phyloP scores from a whole-genome alignment of 1,139 yeast genomes.

The Waltiozyma sp. region DNA sequence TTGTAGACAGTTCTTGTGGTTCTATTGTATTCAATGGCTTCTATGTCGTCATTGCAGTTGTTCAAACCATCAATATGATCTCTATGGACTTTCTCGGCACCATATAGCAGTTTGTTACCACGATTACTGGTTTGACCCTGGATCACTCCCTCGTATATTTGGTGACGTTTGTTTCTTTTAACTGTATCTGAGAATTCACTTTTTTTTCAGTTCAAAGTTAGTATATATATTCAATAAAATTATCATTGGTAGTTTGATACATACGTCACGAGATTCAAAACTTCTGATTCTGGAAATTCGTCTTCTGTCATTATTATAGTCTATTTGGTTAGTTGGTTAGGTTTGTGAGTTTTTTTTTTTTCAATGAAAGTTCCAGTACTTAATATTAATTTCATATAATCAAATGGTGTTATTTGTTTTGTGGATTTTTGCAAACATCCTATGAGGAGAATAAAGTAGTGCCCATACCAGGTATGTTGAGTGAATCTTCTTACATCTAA shows the following conservation, averaged over 20 bases:
- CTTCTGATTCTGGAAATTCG: background rate
- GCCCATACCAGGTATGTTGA: too few species aligned
- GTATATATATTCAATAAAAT: too few species aligned
- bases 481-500: too few species aligned
- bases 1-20: slow-evolving; percentile 17
- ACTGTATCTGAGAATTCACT: slow-evolving; percentile 11
- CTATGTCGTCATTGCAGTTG: slow-evolving; percentile 27
- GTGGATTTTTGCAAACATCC: too few species aligned
- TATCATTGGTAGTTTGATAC: background rate
- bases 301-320: background rate
- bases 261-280: background rate
- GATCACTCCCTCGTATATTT: slow-evolving; percentile 8
- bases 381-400: too few species aligned
- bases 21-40: slow-evolving; percentile 24
- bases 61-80: slow-evolving; percentile 21
- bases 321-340: too few species aligned
- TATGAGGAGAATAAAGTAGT: too few species aligned
- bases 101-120: slow-evolving; percentile 47
- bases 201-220: background rate
- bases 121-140: slow-evolving; percentile 35
- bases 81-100: slow-evolving; percentile 29
- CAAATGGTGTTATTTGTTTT: too few species aligned
- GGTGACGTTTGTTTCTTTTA: slow-evolving; percentile 2
- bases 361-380: too few species aligned
- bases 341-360: too few species aligned